These are phyloP conservation scores for Pleurotus salmoneostramineus DNA, from an alignment of 768 basidiomycete genomes.

Conservation along the genomic window DNA sequence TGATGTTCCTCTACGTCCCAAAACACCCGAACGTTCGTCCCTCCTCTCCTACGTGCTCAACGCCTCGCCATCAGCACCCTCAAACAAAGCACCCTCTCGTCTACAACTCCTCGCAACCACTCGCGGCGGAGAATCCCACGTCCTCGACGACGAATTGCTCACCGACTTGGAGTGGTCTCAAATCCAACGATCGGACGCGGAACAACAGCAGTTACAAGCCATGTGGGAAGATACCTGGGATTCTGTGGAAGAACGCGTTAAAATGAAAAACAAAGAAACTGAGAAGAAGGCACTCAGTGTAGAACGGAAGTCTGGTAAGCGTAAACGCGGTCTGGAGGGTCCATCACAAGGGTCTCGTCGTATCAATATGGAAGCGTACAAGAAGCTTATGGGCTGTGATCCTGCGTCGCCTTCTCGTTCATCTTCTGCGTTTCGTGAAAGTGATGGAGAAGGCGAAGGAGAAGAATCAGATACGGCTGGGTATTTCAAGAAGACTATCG, in stretches of 20 bases:
- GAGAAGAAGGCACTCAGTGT: constrained; percentile 1
- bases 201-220: constrained; percentile 37
- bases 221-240: constrained; percentile 19
- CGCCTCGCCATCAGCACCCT: constrained; percentile 26
- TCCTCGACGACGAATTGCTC: constrained; percentile 72
- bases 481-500: neutral
- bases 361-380: constrained; percentile 56
- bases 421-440: constrained; percentile 19
- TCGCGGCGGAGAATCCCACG: constrained; percentile 52
- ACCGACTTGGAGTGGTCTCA: constrained; percentile 64
- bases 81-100: constrained; percentile 46
- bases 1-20: constrained; percentile 1
- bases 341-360: constrained; percentile 13
- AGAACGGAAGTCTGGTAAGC: constrained; percentile 8
- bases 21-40: constrained; percentile 20
- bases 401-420: no score
- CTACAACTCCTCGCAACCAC: constrained; percentile 57
- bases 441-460: constrained; percentile 11
- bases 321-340: constrained; percentile 21
- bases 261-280: constrained; percentile 7
- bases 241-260: constrained; percentile 24
- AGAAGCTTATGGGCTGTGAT: constrained; percentile 38
- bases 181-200: constrained; percentile 48
- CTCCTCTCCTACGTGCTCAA: constrained; percentile 55
- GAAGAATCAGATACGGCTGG: constrained; percentile 7